phyloP scores from a whole-genome alignment of 805 yeast species.

The Kuraishia ogatae region DNA sequence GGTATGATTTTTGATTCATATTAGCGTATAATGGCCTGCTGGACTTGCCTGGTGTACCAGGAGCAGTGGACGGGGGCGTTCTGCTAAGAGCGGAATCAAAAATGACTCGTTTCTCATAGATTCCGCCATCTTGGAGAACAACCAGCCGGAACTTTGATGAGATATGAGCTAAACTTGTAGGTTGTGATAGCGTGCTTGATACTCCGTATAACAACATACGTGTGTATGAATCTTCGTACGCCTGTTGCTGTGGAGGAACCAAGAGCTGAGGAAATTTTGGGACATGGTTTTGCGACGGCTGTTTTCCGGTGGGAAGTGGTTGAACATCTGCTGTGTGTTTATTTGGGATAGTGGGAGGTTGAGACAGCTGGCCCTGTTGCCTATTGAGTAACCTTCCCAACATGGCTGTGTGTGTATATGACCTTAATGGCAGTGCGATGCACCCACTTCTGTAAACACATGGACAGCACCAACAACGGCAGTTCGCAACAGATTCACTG shows the following conservation, averaged over 20 bases:
- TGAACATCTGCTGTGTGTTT: background rate
- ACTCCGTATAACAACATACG: conserved; percentile 40
- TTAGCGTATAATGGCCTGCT: conserved; percentile 7
- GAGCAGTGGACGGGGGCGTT: background rate
- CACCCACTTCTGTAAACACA: background rate
- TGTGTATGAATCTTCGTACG: conserved; percentile 33
- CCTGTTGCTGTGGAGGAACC: background rate
- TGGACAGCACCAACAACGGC: background rate
- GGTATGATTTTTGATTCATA: conserved; percentile 24
- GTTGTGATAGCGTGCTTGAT: conserved; percentile 6
- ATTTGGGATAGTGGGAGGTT: background rate
- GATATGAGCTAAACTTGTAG: background rate
- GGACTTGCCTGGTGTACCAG: background rate
- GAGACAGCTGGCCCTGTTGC: background rate
- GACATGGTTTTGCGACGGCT: background rate
- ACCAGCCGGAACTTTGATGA: conserved; percentile 27
- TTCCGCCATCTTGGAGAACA: conserved; percentile 44
- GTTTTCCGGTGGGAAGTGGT: background rate
- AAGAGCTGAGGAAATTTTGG: background rate
- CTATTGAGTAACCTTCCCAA: background rate
- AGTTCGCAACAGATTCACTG: background rate
- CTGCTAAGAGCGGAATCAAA: conserved; percentile 30
- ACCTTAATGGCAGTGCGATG: background rate
- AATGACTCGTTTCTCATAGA: conserved; percentile 38
- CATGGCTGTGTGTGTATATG: background rate